Conservation (phyloP, 148 eudicot species). For the Persicaria tinctoria region DNA sequence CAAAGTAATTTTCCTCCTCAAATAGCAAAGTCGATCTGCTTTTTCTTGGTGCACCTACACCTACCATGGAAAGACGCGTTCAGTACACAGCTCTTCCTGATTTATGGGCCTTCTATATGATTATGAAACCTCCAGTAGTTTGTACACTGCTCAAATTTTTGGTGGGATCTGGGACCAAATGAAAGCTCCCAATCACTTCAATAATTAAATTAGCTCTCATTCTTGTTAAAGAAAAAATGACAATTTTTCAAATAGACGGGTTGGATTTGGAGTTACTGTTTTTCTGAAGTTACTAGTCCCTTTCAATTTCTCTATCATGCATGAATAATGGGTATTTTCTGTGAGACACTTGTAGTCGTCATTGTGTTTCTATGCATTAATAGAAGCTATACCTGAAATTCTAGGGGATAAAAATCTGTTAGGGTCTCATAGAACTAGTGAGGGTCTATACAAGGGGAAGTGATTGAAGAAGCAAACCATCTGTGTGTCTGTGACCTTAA, state of each 20-base stretch:
- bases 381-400: not conserved
- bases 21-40: not conserved
- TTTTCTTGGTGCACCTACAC: constrained; percentile 8
- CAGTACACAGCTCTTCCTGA: not conserved
- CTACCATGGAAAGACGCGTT: not conserved
- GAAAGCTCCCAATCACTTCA: not conserved
- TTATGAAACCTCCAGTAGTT: not conserved
- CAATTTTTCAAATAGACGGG: not conserved
- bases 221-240: not conserved
- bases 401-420: not conserved
- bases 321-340: not conserved
- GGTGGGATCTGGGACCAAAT: not conserved
- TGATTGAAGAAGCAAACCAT: not conserved
- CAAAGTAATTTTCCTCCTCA: not conserved
- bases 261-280: not conserved
- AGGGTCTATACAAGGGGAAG: not conserved
- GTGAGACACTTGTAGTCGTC: not conserved
- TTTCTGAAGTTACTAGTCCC: not conserved
- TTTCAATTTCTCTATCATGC: not conserved
- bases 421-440: not conserved
- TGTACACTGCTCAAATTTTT: not conserved
- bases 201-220: not conserved
- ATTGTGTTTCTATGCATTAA: not conserved
- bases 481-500: not conserved
- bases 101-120: not conserved